Evolutionary conservation across 2,329 filamentous ascomycete genomes (phyloP).

Genomic region (Grosmannia serpens): DNA sequence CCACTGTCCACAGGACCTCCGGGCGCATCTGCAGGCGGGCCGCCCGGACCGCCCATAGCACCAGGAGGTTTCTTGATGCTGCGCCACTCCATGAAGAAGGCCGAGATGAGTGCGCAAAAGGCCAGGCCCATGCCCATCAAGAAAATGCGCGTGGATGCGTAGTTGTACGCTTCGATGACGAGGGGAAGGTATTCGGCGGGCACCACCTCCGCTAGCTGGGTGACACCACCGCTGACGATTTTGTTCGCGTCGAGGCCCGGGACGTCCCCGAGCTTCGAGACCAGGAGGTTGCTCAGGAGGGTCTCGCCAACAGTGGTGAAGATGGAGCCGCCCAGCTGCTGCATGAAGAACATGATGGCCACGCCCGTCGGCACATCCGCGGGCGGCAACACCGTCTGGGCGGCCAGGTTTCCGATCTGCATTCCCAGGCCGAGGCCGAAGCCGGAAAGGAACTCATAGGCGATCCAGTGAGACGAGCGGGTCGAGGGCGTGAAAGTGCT

Average conservation of each 20-base stretch:
- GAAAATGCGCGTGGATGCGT: slow-evolving; percentile 50
- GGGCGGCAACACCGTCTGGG: slow-evolving; percentile 39
- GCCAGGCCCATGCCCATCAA: slow-evolving; percentile 48
- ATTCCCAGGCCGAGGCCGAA: slow-evolving; percentile 48
- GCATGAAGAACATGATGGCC: slow-evolving; percentile 44
- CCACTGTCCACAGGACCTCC: not conserved
- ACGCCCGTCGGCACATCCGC: slow-evolving; percentile 44
- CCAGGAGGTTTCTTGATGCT: slow-evolving; percentile 44
- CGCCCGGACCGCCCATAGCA: not conserved
- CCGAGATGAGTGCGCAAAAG: slow-evolving; percentile 42
- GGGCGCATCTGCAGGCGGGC: not conserved
- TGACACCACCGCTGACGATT: slow-evolving; percentile 42
- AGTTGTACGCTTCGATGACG: slow-evolving; percentile 55
- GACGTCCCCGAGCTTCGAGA: slow-evolving; percentile 24
- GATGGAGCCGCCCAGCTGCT: slow-evolving; percentile 47
- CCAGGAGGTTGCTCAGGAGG: slow-evolving; percentile 36
- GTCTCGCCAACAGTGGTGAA: slow-evolving; percentile 47
- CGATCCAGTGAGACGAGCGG: slow-evolving; percentile 42
- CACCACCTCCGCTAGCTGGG: slow-evolving; percentile 45
- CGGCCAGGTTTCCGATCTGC: slow-evolving; percentile 44
- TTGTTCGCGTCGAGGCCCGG: slow-evolving; percentile 29
- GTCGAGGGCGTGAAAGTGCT: slow-evolving; percentile 40
- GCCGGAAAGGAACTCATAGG: slow-evolving; percentile 46
- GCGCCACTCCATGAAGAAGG: slow-evolving; percentile 53
- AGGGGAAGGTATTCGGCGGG: slow-evolving; percentile 33